Conservation (phyloP, 768 basidiomycete genomes). For the Panaeolus cyanescens region DNA sequence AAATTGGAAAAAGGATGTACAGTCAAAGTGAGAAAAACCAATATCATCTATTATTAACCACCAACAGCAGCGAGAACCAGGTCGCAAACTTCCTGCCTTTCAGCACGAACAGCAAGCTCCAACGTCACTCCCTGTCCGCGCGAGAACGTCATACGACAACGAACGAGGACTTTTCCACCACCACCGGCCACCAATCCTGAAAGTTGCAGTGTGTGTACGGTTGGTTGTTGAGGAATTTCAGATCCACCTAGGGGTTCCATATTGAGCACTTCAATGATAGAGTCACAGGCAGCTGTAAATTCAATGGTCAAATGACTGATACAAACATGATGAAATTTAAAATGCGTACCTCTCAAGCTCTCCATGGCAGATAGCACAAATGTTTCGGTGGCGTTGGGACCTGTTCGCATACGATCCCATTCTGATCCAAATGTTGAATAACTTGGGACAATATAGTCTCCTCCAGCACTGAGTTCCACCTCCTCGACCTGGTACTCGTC, state of each 20-base stretch:
- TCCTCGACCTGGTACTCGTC: constrained; percentile 99
- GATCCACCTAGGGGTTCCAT: constrained; percentile 97
- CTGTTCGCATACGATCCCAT: constrained; percentile 89
- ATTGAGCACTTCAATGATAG: constrained; percentile 92
- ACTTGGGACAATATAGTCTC: constrained; percentile 95
- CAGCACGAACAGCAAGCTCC: constrained; percentile 89
- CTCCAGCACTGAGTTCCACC: constrained; percentile 87
- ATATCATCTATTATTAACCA: constrained; percentile 38
- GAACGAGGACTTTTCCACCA: constrained; percentile 93
- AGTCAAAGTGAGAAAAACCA: constrained; percentile 8
- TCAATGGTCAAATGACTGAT: constrained; percentile 15
- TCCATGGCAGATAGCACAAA: constrained; percentile 92
- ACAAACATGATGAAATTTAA: constrained; percentile 6
- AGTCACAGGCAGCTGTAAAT: constrained; percentile 86
- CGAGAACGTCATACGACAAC: constrained; percentile 95
- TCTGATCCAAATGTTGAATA: constrained; percentile 91
- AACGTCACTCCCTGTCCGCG: constrained; percentile 90
- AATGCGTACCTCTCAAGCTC: constrained; percentile 81
- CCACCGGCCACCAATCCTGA: constrained; percentile 91
- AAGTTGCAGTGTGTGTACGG: constrained; percentile 93
- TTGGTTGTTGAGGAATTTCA: constrained; percentile 75
- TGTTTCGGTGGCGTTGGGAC: constrained; percentile 84
- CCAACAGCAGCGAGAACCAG: constrained; percentile 91
- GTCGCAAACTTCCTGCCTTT: constrained; percentile 82
- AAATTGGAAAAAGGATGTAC: constrained; percentile 4